These are phyloP conservation scores for Pestalotiopsis sp. DNA, from an alignment of 2,329 filamentous ascomycete genomes.

Conservation along the genomic window DNA sequence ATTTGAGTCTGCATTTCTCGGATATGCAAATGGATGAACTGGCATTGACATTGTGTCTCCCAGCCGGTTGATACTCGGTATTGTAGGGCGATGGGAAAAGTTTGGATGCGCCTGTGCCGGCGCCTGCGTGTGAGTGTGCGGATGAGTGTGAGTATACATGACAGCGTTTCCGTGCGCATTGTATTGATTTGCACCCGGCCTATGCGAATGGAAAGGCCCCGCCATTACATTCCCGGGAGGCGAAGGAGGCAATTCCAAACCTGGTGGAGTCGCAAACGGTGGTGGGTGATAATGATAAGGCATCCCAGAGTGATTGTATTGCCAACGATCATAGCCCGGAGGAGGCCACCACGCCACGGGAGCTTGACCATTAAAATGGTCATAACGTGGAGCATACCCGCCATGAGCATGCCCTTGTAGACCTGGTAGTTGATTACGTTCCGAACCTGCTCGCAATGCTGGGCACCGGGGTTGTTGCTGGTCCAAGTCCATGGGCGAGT, in stretches of 20 bases:
- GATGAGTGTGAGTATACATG: conserved; percentile 10
- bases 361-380: conserved; percentile 23
- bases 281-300: conserved; percentile 11
- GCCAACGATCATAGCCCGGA: conserved; percentile 10
- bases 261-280: conserved; percentile 2
- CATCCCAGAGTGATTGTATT: conserved; percentile 1
- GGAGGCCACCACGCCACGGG: conserved; percentile 13
- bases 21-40: conserved; percentile 18
- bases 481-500: conserved; percentile 20
- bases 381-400: conserved; percentile 23
- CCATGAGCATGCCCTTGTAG: conserved; percentile 20
- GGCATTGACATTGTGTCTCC: conserved; percentile 24
- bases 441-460: conserved; percentile 27
- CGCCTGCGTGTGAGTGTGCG: conserved; percentile 10
- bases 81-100: conserved; percentile 17
- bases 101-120: neutral
- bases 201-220: too few species aligned
- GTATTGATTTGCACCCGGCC: neutral
- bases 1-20: neutral
- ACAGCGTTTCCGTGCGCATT: neutral
- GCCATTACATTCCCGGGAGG: neutral
- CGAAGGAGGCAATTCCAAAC: neutral
- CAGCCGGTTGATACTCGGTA: conserved; percentile 23
- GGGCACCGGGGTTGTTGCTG: conserved; percentile 29
- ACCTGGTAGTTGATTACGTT: conserved; percentile 25